Evolutionary conservation across 768 basidiomycete genomes (phyloP).

Genomic region (Suillus occidentalis): DNA sequence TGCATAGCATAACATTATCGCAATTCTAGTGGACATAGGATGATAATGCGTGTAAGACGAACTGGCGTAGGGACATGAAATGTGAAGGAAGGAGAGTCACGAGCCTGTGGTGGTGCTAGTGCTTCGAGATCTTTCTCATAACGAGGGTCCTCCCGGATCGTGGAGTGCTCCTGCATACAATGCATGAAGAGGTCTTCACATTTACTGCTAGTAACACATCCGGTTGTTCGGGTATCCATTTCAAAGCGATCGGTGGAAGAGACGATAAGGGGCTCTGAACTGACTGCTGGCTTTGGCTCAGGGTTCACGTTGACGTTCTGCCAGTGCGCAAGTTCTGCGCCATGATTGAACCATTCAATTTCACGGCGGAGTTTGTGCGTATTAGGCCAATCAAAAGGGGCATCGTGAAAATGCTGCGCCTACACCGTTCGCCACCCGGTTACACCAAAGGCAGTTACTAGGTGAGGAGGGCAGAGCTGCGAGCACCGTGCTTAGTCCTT

Average conservation of each 20-base stretch:
- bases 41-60: constrained; percentile 13
- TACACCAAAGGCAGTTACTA: too few species aligned
- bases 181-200: constrained; percentile 48
- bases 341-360: too few species aligned
- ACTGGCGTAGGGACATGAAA: neutral
- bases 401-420: too few species aligned
- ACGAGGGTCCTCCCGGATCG: constrained; percentile 46
- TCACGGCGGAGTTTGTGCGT: too few species aligned
- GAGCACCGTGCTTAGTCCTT: too few species aligned
- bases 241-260: constrained; percentile 26
- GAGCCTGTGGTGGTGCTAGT: neutral
- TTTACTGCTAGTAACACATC: constrained; percentile 26
- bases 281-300: too few species aligned
- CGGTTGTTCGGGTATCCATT: constrained; percentile 25
- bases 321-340: too few species aligned
- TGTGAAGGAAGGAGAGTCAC: neutral
- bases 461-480: too few species aligned
- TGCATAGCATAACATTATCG: constrained; percentile 15
- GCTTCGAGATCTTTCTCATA: constrained; percentile 14
- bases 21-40: constrained; percentile 13
- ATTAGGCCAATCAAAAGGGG: too few species aligned
- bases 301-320: too few species aligned
- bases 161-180: constrained; percentile 39
- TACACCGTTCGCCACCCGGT: too few species aligned
- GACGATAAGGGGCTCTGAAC: constrained; percentile 2